Evolutionary conservation across 495 filamentous ascomycete genomes (phyloP), one percentile per base, ranked within the genome.

Genomic region (Neurospora pannonica): DNA sequence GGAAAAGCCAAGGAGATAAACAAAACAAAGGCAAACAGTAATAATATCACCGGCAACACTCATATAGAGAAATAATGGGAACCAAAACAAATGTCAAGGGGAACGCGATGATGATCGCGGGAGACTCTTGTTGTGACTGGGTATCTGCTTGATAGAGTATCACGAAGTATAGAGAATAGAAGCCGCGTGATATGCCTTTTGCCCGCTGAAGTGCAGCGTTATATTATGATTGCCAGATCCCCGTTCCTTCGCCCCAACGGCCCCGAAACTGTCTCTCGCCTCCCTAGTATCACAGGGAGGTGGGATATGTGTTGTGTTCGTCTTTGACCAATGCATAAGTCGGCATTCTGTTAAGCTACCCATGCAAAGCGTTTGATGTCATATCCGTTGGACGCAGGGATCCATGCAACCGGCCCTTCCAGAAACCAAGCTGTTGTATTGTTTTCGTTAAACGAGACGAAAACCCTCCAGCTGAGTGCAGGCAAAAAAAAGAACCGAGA

Each of bases 331-430:
- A 76, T 79, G 79, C 79, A 79, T 76, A 77, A 80, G 80, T 79
- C 73, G 77, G 75, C 77, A 79, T 80, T 78, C 72, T 75, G 76
- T 81, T 67, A 75, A 76, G 79, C 80, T 81, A 81, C 79, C 80
- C 80, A 81, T 80, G 79, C 79, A 80, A 73, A 75, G 74, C 38
- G 78, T 67, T 67, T 67, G 54, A 34, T 34, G 54, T 76, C 75
- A 74, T 76, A 73, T 71, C 77, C 75, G 73, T 70, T 74, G 71
- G 60, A 78, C 77, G 72, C 76, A 74, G 71, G 54, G 76, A 76
- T 76, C 81, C 79, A 81, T 79, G 80, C 79, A 82, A 77, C 76
- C 76, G 77, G 75, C 73, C 79, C 71, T 75, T 77, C 75, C 71
- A 74, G 71, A 80, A 74, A 77, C 60, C 77, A 74, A 79, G 76